Evolutionary conservation across 495 filamentous ascomycete genomes (phyloP), one percentile per base, ranked within the genome.

Genomic region (Annulohypoxylon moriforme): DNA sequence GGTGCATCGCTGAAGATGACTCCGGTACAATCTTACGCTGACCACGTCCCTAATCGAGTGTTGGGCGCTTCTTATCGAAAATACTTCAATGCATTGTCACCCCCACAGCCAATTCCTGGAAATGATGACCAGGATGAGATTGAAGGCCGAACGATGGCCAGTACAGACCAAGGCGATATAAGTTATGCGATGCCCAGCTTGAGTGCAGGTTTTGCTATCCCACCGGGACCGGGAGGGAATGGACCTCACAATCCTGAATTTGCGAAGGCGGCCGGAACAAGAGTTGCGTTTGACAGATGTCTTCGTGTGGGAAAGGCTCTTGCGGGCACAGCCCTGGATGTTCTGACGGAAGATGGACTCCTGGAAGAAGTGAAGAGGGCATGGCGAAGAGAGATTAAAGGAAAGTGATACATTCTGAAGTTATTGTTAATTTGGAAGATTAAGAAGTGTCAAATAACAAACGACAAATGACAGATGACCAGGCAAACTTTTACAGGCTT

Each of bases 141-240:
- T 25, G 80, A 79, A 9, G 86, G 82, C 4, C 84, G 82, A 3
- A 86, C 85, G 0, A 82, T 84, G 80, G 85, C 88, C 18, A 89
- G 88, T 77, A 87, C 81, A 25, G 87, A 85, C 60, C 84, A 87
- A 84, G 90, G 89, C 0, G 85, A 92, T 72, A 83, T 93, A 65
- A 89, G 87, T 73, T 86, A 91, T 71, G 83, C 85, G 1, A 83
- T 90, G 69, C 91, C 90, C 20, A 89, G 86, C 34, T 69, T 93
- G 16, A 88, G 83, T 65, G 81, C 84, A 1, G 85, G 86, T 44
- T 91, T 92, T 67, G 79, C 78, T 4, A 91, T 93, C 11, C 76
- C 72, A 10, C 74, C 79, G 9, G 81, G 78, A 0, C 77, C 82
- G 2, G 73, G 81, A 13, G 83, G 81, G 0, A 80, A 78, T 2